These are phyloP conservation scores for Tylopilus balloui DNA, from an alignment of 768 basidiomycete species.

Conservation along the genomic window DNA sequence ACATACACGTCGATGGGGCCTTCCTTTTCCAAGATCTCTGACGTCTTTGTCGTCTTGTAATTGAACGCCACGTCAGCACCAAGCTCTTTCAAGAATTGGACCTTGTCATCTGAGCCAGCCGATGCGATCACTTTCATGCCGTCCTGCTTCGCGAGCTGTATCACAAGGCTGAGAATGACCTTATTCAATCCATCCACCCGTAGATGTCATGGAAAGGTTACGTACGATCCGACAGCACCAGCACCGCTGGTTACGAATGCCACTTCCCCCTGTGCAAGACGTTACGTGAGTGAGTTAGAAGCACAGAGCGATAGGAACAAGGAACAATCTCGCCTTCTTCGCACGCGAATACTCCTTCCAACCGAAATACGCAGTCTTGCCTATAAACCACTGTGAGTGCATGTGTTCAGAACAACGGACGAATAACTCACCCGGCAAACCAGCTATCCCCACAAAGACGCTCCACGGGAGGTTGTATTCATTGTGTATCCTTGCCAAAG, in stretches of 20 bases:
- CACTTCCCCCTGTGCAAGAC: slow-evolving; percentile 38
- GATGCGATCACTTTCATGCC: slow-evolving; percentile 65
- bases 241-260: slow-evolving; percentile 45
- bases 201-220: neutral
- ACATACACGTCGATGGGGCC: slow-evolving; percentile 45
- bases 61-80: slow-evolving; percentile 62
- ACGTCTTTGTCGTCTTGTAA: neutral
- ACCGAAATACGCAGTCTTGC: slow-evolving; percentile 17
- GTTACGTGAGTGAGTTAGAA: neutral
- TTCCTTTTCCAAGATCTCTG: neutral
- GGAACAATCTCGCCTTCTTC: slow-evolving; percentile 21
- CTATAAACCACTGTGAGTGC: slow-evolving; percentile 2
- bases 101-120: slow-evolving; percentile 72
- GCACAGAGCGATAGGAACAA: neutral
- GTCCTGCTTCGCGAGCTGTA: slow-evolving; percentile 49
- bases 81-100: slow-evolving; percentile 52
- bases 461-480: slow-evolving; percentile 28
- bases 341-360: slow-evolving; percentile 18
- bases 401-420: slow-evolving; percentile 6
- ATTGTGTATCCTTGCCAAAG: slow-evolving; percentile 21
- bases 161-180: slow-evolving; percentile 35
- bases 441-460: slow-evolving; percentile 26
- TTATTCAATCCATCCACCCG: neutral
- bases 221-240: slow-evolving; percentile 59
- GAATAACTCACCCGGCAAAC: slow-evolving; percentile 20